A percentile compares a stretch with the other conserved stretches of the same genome.
phyloP scores from a whole-genome alignment of 352 stramenopile genomes.

The Globisporangium barbulae region DNA sequence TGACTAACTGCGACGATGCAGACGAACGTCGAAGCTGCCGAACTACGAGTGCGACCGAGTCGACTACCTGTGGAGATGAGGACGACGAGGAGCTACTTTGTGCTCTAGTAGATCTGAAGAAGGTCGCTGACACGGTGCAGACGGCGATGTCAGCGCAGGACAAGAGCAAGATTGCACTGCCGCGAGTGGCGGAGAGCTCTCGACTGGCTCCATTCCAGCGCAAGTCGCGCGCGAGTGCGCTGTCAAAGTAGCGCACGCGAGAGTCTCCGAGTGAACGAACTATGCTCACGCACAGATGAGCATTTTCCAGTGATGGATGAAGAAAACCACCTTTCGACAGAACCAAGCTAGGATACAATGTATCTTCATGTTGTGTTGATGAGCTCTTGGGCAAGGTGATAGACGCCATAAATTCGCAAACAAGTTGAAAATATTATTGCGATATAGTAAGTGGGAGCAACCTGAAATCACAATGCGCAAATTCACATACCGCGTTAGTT shows the following conservation, averaged over 20 bases:
- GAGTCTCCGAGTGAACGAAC: too few species aligned
- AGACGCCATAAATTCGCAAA: too few species aligned
- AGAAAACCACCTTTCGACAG: too few species aligned
- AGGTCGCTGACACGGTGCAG: neutral
- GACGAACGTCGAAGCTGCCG: constrained; percentile 14
- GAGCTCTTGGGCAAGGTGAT: too few species aligned
- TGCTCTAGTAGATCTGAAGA: neutral
- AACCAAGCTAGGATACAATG: too few species aligned
- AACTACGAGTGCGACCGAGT: constrained; percentile 9
- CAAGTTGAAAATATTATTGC: too few species aligned
- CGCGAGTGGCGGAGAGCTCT: neutral
- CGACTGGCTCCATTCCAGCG: constrained; percentile 13
- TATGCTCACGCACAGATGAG: too few species aligned
- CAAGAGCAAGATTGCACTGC: neutral
- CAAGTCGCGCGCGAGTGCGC: constrained; percentile 1
- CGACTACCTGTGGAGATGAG: neutral
- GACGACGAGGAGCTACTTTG: neutral
- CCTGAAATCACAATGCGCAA: too few species aligned
- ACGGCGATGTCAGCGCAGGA: neutral
- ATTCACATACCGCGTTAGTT: too few species aligned
- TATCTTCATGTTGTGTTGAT: too few species aligned
- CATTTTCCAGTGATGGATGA: too few species aligned
- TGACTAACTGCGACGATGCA: neutral
- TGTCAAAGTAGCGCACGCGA: neutral
- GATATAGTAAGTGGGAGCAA: too few species aligned